Base-by-base conservation (phyloP, 306 rosid genomes). In the Trifolium pratense region DNA sequence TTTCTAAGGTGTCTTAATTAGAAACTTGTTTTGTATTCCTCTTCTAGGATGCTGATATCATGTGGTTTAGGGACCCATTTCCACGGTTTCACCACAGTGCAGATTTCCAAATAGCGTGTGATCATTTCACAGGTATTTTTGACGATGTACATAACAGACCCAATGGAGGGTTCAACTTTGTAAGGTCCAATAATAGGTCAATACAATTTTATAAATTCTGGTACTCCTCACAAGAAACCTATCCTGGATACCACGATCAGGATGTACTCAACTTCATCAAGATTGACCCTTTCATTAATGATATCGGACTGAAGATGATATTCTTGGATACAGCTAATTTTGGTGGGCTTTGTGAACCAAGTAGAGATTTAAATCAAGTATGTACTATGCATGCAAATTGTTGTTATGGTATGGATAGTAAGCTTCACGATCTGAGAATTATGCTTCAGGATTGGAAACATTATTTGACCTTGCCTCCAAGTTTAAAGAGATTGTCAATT, bases 311-410 rank as follows among this genome's bases (percentile, higher is more conserved):
- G 73, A 88, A 77, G 81, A 88, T 94, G 77, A 88, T 80, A 74
- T 94, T 94, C 80, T 85, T 94, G 87, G 96, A 91, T 82, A 93
- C 98, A 55, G 94, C 92, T 78, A 78, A 85, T 81, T 93, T 91
- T 71, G 98, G 98, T 32, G 97, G 98, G 77, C 83, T 93, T 65
- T 93, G 97, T 79, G 95, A 93, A 75, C 98, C 98, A 31, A 93
- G 98, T 87, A 86, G 80, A 84, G 96, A 93, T 83, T 81, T 93
- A 75, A 91, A 93, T 84, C 79, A 52, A 81, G 98, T 93, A 55
- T 86, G 96, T 84, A 93, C 98, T 0, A 93, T 94, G 97, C 98
- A 94, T 83, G 98, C 97, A 39, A 94, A 91, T 75, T 94, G 97
- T 78, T 94, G 98, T 76, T 75, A 67, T 39, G 98, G 97, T 43